Evolutionary conservation across 2,329 filamentous ascomycete genomes (phyloP).

Genomic region (Diaporthe humulicola): DNA sequence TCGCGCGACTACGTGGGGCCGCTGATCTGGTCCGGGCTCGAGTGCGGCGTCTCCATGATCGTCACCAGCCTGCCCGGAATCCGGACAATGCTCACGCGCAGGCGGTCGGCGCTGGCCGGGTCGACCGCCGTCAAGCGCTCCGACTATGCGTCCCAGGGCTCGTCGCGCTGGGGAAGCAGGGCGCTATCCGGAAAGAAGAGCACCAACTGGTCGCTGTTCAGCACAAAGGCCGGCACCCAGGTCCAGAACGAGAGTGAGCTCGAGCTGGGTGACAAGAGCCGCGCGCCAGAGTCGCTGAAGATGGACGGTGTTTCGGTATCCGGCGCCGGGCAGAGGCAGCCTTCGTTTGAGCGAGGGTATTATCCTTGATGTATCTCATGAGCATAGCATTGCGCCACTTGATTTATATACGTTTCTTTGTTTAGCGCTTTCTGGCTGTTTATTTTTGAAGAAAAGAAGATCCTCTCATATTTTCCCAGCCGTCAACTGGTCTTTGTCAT

Average conservation of each 20-base stretch:
- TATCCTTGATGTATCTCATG: not conserved
- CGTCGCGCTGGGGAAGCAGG: constrained; percentile 3
- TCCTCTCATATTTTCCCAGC: not conserved
- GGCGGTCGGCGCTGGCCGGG: constrained; percentile 35
- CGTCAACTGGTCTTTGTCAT: not conserved
- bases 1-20: constrained; percentile 57
- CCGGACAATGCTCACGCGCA: constrained; percentile 46
- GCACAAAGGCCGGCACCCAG: constrained; percentile 20
- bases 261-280: constrained; percentile 48
- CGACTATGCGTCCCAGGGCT: constrained; percentile 8
- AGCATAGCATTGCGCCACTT: not conserved
- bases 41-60: constrained; percentile 56
- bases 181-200: constrained; percentile 5
- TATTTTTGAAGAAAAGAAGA: no score
- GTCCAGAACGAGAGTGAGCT: constrained; percentile 46
- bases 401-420: not conserved
- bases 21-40: constrained; percentile 58
- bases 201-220: constrained; percentile 13
- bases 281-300: constrained; percentile 1
- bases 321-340: not conserved
- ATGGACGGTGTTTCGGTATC: not conserved
- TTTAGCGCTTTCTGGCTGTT: not conserved
- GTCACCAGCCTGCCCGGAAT: constrained; percentile 56
- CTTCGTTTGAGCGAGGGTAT: constrained; percentile 16
- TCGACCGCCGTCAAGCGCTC: constrained; percentile 31